Evolutionary conservation across 2,329 filamentous ascomycete genomes (phyloP).

Genomic region (Aspergillus arachidicola): DNA sequence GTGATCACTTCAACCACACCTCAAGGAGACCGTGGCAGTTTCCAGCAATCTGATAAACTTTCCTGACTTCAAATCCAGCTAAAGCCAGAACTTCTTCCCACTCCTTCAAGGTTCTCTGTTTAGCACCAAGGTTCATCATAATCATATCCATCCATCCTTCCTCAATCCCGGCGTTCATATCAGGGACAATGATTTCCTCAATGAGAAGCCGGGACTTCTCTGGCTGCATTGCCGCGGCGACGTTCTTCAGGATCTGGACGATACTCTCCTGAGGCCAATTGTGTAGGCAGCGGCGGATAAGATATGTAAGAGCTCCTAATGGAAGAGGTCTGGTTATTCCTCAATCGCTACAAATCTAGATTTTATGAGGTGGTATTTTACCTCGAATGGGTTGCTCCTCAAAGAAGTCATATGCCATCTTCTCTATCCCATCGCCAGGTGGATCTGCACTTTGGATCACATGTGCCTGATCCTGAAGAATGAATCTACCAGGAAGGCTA

Average conservation of each 20-base stretch:
- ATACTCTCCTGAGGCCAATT: background rate
- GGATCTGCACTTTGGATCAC: background rate
- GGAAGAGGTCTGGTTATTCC: background rate
- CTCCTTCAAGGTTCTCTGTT: background rate
- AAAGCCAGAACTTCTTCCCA: background rate
- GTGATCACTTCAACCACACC: background rate
- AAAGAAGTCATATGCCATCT: constrained; percentile 1
- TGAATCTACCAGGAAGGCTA: background rate
- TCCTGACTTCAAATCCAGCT: background rate
- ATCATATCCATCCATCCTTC: background rate
- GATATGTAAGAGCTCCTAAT: background rate
- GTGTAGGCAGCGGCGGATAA: background rate
- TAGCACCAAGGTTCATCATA: background rate
- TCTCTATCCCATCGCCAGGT: background rate
- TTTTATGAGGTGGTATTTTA: constrained; percentile 9
- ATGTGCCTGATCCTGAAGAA: background rate
- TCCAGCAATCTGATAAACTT: background rate
- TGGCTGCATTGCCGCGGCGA: background rate
- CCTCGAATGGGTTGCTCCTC: constrained; percentile 41
- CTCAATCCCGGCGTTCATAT: background rate
- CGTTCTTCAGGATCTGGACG: background rate
- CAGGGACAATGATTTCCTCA: background rate
- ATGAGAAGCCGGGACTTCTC: background rate
- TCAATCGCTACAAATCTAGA: fast-evolving
- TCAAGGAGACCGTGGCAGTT: background rate